Evolutionary conservation across 2,329 filamentous ascomycete genomes (phyloP), one percentile per base, ranked within the genome.

Genomic region (Penicillium vulpinum): DNA sequence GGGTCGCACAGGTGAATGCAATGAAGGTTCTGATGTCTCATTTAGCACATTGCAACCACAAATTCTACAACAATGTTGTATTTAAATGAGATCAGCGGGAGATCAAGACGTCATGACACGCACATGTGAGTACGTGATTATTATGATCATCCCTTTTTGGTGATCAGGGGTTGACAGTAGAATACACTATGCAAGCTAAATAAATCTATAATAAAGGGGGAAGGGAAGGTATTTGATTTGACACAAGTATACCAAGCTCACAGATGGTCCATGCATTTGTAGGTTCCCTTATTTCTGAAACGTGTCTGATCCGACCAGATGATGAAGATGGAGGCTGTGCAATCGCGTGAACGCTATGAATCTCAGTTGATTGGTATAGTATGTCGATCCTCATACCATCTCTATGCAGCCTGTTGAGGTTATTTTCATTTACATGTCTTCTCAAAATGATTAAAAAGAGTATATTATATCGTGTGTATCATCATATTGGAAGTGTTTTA

Each of bases 261-360:
- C 13, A 16, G 26, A 54, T 33, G 10, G 43, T 31, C 28, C n/a
- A 54, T 54, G 36, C 51, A 39, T 10, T 38, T 29, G 6, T 28
- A 33, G 29, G 33, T 21, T 39, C 28, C 48, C 40, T 48, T 49
- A 48, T 57, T 47, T 48, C 43, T 57, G 54, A 57, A 54, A 57
- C 54, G 16, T 33, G 31, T 41, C 24, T 56, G 46, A 45, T 51
- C 38, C 21, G 18, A 40, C 24, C n/a, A 43, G 46, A 55, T 0
- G 9, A 41, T 29, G n/a, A 26, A 36, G 40, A 38, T 36, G 21
- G 56, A 57, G 60, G 60, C 60, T 61, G 60, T 62, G 60, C 60
- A 59, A 49, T 36, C 35, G 45, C 41, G 44, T 38, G 44, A 59
- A 58, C 55, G 26, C 46, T 16, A 38, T 28, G 7, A 8, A 41